These are phyloP conservation scores for Hypoxylon fragiforme DNA, from an alignment of 495 filamentous ascomycete genomes.

Conservation along the genomic window DNA sequence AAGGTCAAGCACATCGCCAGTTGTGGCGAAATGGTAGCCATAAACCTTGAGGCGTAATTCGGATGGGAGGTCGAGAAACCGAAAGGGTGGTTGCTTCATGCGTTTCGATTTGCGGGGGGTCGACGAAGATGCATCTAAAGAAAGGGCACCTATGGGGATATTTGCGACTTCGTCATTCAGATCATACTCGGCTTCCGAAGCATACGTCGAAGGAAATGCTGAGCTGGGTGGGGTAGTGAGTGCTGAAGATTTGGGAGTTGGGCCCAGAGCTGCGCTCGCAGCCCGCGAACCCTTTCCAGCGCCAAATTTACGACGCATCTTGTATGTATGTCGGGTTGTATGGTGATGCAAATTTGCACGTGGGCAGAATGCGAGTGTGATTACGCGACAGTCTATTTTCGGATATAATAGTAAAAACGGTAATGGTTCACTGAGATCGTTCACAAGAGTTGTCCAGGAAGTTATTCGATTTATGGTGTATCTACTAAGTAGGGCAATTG, in stretches of 20 bases:
- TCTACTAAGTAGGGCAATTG: slow-evolving; percentile 29
- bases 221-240: slow-evolving; percentile 43
- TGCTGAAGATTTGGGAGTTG: slow-evolving; percentile 41
- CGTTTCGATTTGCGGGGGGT: slow-evolving; percentile 24
- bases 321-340: slow-evolving; percentile 6
- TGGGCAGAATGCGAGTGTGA: not conserved
- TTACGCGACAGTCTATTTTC: slow-evolving; percentile 37
- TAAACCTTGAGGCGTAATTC: slow-evolving; percentile 78
- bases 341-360: slow-evolving; percentile 2
- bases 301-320: slow-evolving; percentile 42
- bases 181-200: slow-evolving; percentile 50
- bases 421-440: no score
- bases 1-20: slow-evolving; percentile 66
- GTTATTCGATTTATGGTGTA: slow-evolving; percentile 2
- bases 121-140: slow-evolving; percentile 32
- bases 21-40: slow-evolving; percentile 58
- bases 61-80: slow-evolving; percentile 74
- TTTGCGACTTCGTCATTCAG: slow-evolving; percentile 33
- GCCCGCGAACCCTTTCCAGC: slow-evolving; percentile 39
- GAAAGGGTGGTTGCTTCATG: slow-evolving; percentile 55
- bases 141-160: slow-evolving; percentile 38
- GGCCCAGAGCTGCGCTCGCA: slow-evolving; percentile 18
- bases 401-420: no score
- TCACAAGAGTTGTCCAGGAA: not conserved
- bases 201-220: slow-evolving; percentile 46